Evolutionary conservation across 225 moss, liverwort and hornwort genomes (phyloP).

Genomic region (Polytrichum formosum): DNA sequence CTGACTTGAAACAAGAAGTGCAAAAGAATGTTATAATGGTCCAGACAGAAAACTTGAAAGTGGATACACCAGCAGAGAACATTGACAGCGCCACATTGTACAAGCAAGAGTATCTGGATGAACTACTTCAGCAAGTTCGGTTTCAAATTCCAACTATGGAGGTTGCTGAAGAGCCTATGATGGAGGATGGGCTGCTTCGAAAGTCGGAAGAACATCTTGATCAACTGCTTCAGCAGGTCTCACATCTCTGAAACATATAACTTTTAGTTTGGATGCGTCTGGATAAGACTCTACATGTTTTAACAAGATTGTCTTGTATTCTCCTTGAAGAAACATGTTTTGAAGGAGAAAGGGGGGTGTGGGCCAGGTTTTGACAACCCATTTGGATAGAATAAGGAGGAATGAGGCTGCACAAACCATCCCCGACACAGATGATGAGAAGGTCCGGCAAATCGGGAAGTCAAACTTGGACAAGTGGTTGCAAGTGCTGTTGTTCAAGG

Average conservation of each 20-base stretch:
- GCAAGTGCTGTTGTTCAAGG: slow-evolving; percentile 34
- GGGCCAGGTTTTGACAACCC: slow-evolving; percentile 30
- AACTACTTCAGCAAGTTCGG: slow-evolving; percentile 31
- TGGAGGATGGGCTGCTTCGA: slow-evolving; percentile 3
- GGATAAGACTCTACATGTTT: too few relatives aligned
- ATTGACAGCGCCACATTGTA: slow-evolving; percentile 6
- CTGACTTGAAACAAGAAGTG: slow-evolving; percentile 8
- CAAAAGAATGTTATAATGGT: slow-evolving; percentile 32
- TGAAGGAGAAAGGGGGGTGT: slow-evolving; percentile 1
- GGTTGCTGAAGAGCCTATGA: slow-evolving; percentile 5
- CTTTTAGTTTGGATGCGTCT: too few relatives aligned
- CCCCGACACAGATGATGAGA: slow-evolving; percentile 32
- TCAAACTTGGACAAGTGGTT: slow-evolving; percentile 48
- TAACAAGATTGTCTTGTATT: neutral
- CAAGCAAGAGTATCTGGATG: slow-evolving; percentile 33
- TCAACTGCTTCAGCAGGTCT: slow-evolving; percentile 33
- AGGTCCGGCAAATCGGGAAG: slow-evolving; percentile 37
- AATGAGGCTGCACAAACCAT: slow-evolving; percentile 19
- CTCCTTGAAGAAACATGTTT: neutral
- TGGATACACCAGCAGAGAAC: neutral
- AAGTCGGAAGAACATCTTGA: slow-evolving; percentile 26
- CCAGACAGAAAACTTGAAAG: slow-evolving; percentile 9
- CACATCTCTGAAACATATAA: neutral
- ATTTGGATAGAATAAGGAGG: slow-evolving; percentile 21
- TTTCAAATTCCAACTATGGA: slow-evolving; percentile 17